These are phyloP conservation scores for Bretschneidera sinensis DNA, from an alignment of 345 rosid species.

Conservation along the genomic window DNA sequence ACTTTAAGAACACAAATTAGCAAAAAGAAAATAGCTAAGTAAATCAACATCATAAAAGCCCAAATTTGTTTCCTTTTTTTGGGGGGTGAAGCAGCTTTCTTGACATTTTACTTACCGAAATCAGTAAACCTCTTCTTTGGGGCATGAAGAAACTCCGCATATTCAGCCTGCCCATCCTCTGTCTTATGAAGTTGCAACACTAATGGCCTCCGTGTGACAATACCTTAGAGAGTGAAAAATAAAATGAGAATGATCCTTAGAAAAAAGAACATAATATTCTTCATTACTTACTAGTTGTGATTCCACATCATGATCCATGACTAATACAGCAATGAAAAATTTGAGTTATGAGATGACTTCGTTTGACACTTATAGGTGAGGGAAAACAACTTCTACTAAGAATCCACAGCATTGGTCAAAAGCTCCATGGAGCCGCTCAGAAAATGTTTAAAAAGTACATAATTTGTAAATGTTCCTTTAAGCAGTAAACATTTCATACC, in stretches of 20 bases:
- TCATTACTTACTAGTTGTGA: background rate
- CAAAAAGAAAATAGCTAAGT: too few relatives aligned
- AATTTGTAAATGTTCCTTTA: background rate
- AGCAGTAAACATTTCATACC: background rate
- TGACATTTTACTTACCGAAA: conserved; percentile 53
- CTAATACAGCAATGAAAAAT: background rate
- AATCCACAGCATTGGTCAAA: too few relatives aligned
- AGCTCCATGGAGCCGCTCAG: too few relatives aligned
- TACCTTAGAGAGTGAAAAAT: conserved; percentile 73
- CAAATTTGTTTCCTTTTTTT: too few relatives aligned
- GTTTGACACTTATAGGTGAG: too few relatives aligned
- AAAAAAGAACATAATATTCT: background rate
- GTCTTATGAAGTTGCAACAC: conserved; percentile 95
- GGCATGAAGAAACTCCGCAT: conserved; percentile 95
- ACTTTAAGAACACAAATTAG: too few relatives aligned
- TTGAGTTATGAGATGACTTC: background rate
- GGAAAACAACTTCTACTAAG: too few relatives aligned
- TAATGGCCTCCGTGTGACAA: conserved; percentile 94
- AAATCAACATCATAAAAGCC: too few relatives aligned
- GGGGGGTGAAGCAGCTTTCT: background rate
- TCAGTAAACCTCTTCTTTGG: conserved; percentile 74
- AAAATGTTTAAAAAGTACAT: too few relatives aligned
- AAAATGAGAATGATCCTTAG: too few relatives aligned
- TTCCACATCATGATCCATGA: background rate
- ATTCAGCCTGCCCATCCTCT: conserved; percentile 62